Evolutionary conservation across 306 rosid genomes (phyloP).

Genomic region (Rosa rugosa): DNA sequence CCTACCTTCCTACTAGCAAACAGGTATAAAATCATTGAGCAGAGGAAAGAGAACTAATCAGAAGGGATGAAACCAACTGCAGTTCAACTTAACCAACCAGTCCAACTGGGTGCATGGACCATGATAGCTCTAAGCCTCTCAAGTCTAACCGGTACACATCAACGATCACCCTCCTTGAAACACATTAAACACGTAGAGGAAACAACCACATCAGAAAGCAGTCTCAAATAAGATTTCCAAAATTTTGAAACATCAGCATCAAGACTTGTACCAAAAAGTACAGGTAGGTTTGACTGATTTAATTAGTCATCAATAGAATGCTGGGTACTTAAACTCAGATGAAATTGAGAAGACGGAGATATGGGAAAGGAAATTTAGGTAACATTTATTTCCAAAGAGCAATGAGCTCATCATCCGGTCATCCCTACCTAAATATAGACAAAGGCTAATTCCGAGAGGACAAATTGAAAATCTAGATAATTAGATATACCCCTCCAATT

Average conservation of each 20-base stretch:
- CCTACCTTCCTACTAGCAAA: neutral
- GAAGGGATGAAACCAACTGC: neutral
- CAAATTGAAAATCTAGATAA: slow-evolving; percentile 23
- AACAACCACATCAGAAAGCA: slow-evolving; percentile 1
- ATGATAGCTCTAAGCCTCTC: neutral
- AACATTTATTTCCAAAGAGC: slow-evolving; percentile 35
- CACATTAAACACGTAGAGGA: neutral
- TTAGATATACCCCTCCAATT: slow-evolving; percentile 40
- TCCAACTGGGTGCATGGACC: neutral
- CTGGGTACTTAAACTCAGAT: neutral
- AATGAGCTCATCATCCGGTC: slow-evolving; percentile 3
- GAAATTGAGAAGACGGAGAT: slow-evolving; percentile 7
- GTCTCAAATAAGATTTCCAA: slow-evolving; percentile 6
- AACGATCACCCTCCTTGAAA: neutral
- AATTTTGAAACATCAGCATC: slow-evolving; percentile 14
- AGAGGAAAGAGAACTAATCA: neutral
- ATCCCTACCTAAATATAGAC: slow-evolving; percentile 48
- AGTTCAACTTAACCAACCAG: neutral
- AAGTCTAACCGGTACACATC: neutral
- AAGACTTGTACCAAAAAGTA: neutral
- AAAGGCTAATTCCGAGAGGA: slow-evolving; percentile 24
- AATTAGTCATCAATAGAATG: neutral
- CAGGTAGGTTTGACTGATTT: neutral
- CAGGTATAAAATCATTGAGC: neutral
- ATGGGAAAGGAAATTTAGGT: slow-evolving; percentile 8